Conservation (phyloP, 2,329 filamentous ascomycete species). For the Onygenales sp. region DNA sequence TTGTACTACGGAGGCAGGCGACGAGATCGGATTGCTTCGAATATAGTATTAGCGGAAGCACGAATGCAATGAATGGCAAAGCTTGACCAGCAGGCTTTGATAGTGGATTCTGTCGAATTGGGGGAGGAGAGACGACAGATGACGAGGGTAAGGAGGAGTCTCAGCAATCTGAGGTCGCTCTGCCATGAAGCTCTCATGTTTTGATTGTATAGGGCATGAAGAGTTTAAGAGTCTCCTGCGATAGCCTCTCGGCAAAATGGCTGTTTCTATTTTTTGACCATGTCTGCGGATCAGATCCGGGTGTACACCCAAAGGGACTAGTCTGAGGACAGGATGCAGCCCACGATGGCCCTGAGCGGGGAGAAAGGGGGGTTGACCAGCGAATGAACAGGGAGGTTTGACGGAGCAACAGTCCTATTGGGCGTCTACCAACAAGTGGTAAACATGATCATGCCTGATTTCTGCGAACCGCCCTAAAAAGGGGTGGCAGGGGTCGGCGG, state of each 20-base stretch:
- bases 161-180: slow-evolving; percentile 4
- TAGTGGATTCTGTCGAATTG: slow-evolving; percentile 7
- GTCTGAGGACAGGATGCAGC: background rate
- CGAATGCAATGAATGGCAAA: slow-evolving; percentile 23
- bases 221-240: slow-evolving; percentile 10
- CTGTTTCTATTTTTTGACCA: slow-evolving; percentile 17
- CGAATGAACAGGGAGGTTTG: slow-evolving; percentile 4
- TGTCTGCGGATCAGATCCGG: slow-evolving; percentile 4
- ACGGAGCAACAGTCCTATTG: background rate
- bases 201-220: slow-evolving; percentile 9
- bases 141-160: slow-evolving; percentile 4
- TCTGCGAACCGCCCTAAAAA: slow-evolving; percentile 8
- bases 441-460: slow-evolving; percentile 7
- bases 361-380: slow-evolving; percentile 1
- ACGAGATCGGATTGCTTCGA: slow-evolving; percentile 6
- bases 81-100: slow-evolving; percentile 32
- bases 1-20: background rate
- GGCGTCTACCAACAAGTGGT: slow-evolving; percentile 1
- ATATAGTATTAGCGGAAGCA: slow-evolving; percentile 3
- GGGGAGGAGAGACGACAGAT: slow-evolving; percentile 16
- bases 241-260: slow-evolving; percentile 7
- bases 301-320: background rate
- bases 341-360: background rate
- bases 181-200: slow-evolving; percentile 8
- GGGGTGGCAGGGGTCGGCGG: slow-evolving; percentile 3